phyloP scores from a whole-genome alignment of 768 basidiomycete species.

The Tephrocybe sp. region DNA sequence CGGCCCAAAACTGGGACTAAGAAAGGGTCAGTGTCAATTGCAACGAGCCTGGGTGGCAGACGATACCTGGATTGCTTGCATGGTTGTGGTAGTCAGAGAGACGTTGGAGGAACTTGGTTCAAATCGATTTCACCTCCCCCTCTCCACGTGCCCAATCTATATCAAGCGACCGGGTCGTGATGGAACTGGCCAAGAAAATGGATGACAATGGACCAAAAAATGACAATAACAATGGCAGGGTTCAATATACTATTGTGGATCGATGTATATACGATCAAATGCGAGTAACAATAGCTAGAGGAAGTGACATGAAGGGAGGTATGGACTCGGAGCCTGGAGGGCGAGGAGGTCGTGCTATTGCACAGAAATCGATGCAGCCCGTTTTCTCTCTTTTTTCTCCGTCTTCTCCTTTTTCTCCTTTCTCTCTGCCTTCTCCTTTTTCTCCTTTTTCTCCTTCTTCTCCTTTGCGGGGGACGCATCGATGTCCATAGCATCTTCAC shows the following conservation, averaged over 20 bases:
- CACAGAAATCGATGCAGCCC: conserved; percentile 14
- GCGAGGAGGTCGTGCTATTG: conserved; percentile 7
- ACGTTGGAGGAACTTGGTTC: conserved; percentile 12
- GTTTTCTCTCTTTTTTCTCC: conserved; percentile 20
- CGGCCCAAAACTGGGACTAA: conserved; percentile 26
- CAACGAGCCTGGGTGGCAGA: too few relatives aligned
- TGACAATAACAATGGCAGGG: not conserved
- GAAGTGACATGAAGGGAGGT: not conserved
- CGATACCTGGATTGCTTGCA: conserved; percentile 43
- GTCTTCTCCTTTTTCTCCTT: conserved; percentile 14
- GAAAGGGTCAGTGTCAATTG: not conserved
- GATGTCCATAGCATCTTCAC: too few relatives aligned
- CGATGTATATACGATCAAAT: not conserved
- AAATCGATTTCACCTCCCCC: conserved; percentile 29
- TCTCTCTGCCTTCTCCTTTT: not conserved
- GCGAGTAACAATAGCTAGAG: not conserved
- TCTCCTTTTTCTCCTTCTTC: conserved; percentile 4
- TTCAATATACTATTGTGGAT: not conserved
- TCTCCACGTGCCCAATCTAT: conserved; percentile 28
- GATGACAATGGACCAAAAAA: not conserved
- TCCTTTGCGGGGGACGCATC: too few relatives aligned
- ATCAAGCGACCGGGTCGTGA: conserved; percentile 6
- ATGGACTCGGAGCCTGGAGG: too few relatives aligned
- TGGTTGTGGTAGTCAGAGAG: conserved; percentile 20
- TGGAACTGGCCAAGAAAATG: not conserved